Base-by-base conservation (phyloP, 75 land plant genomes). In the Chamaecyparis obtusa region DNA sequence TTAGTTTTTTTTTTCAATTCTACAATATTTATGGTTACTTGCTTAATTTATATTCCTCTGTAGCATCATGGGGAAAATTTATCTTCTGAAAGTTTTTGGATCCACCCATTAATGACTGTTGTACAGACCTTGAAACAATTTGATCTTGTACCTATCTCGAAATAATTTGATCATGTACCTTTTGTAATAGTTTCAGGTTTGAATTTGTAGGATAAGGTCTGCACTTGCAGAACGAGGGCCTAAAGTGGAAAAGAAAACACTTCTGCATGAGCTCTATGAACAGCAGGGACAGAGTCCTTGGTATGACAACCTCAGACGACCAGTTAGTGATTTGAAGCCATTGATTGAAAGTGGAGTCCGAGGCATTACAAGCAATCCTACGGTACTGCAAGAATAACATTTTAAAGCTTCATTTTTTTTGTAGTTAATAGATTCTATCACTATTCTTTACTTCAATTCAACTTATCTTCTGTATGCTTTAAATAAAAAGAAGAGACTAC, bases 301-400 rank as follows among this genome's bases (percentile, higher is more conserved):
- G 99, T 98, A 98, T 90, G 99, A 98, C 86, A 98, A 98, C 83
- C 92, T 98, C 78, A 92, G 96, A 83, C 91, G 99, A 4, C 99
- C 99, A 21, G 99, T 98, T 13, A 93, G 96, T 32, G 97, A 97
- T 89, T 87, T 98, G 88, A 89, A 94, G 83, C 99, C 99, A 7
- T 74, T 98, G 83, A 98, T 98, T 88, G 92, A 91, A 57, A 94
- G 89, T 86, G 99, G 99, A 64, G 97, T 98, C 8, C 91, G 99
- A 87, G 99, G 99, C 67, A 99, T 98, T 17, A 98, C 99, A 37
- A 98, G 99, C 92, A 98, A 98, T 86, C 99, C 99, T 0, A 96
- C 99, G 88, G 99, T 98, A 92, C 69, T n/a, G 37, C 9, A 51
- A 84, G 27, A 54, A 33, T 15, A 30, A 81, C 82, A 85, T 74